Base-by-base conservation (phyloP, 257 asterid genomes). In the Buddleja alternifolia region DNA sequence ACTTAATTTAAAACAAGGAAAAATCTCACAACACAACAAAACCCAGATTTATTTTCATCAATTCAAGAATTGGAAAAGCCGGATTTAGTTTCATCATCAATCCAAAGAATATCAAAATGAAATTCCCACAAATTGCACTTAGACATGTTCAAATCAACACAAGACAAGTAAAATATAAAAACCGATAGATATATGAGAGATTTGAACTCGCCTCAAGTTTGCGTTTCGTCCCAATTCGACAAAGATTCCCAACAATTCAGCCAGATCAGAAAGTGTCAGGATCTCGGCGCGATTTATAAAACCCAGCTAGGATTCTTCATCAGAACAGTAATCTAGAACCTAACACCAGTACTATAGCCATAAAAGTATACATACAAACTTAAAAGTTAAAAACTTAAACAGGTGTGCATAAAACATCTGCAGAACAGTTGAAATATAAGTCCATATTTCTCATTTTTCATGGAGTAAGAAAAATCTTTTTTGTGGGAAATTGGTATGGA, bases 281-380 rank as follows among this genome's bases (percentile, higher is more conserved):
- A 92, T 92, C 96, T 82, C 90, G 70, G 79, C 78, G 76, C 86
- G 90, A 92, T 89, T 95, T 78, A 82, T 40, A 77, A 76, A 82
- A 69, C 83, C 78, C 83, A 82, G 82, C 51, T n/a, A 70, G 60
- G 80, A 83, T 80, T 73, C 72, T 75, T 66, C 23, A 78, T 55
- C 60, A 69, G 61, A 74, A 39, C 67, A 73, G 61, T 25, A 66
- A 25, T 20, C 53, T 46, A 24, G 63, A 75, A 73, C 66, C 48
- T 57, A 36, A 60, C 11, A 36, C 21, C 66, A 72, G 55, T 29
- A 29, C 34, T 52, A 58, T 36, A 64, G 52, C 63, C 66, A 67
- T 52, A 69, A 36, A 42, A 21, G 32, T 23, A 63, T 48, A 56
- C 78, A 63, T 21, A 56, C 59, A 70, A 46, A 32, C 40, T 45